Evolutionary conservation across 2,329 filamentous ascomycete species (phyloP).

Genomic region (Phaeosphaeriaceae sp.): DNA sequence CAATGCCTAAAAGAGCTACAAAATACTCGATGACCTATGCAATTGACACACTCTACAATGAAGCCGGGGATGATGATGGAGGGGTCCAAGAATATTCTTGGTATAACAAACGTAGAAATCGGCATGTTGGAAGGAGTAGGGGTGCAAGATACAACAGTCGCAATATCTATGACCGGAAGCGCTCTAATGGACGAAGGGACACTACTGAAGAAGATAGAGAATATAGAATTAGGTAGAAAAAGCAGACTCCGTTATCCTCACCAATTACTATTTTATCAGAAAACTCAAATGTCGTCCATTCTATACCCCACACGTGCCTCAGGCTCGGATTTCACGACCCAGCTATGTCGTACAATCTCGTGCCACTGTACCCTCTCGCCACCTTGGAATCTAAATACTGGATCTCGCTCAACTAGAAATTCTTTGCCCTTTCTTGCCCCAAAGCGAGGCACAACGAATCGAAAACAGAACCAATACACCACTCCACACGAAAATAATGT

Average conservation of each 20-base stretch:
- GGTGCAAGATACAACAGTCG: too few relatives aligned
- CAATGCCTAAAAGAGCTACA: too few relatives aligned
- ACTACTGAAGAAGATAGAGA: too few relatives aligned
- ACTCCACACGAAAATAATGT: slow-evolving; percentile 10
- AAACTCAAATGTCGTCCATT: not conserved
- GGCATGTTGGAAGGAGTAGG: not conserved
- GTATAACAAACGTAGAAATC: not conserved
- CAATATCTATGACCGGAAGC: too few relatives aligned
- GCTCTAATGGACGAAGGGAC: too few relatives aligned
- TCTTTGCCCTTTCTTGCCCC: slow-evolving; percentile 16
- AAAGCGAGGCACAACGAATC: slow-evolving; percentile 9
- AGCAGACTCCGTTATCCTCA: too few relatives aligned
- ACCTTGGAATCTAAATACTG: slow-evolving; percentile 15
- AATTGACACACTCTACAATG: not conserved
- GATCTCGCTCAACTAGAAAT: slow-evolving; percentile 18
- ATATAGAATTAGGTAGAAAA: too few relatives aligned
- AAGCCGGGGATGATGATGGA: not conserved
- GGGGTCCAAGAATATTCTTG: not conserved
- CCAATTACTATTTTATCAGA: too few relatives aligned
- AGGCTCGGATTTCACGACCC: slow-evolving; percentile 9
- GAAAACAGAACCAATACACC: slow-evolving; percentile 14
- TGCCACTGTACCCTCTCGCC: slow-evolving; percentile 20
- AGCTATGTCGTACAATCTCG: slow-evolving; percentile 18
- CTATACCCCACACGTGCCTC: slow-evolving; percentile 4
- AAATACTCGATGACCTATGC: not conserved